phyloP scores from a whole-genome alignment of 345 rosid genomes.

The Murraya koenigii region DNA sequence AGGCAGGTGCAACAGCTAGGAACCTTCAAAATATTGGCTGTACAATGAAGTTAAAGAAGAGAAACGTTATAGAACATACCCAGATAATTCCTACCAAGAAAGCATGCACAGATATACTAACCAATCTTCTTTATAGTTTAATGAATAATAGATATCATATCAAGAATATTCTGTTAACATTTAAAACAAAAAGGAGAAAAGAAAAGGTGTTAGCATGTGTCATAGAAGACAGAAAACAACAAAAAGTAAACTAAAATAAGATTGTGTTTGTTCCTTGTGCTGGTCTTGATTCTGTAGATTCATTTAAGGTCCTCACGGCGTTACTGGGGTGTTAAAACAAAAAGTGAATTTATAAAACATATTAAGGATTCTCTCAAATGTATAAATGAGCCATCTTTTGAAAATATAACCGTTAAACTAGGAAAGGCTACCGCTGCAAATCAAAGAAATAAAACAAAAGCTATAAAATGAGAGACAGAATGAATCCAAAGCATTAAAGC shows the following conservation, averaged over 20 bases:
- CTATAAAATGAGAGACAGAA: neutral
- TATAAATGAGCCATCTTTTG: neutral
- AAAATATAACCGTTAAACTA: neutral
- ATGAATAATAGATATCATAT: neutral
- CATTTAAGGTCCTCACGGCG: neutral
- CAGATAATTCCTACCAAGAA: neutral
- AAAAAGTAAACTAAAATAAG: neutral
- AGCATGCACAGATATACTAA: neutral
- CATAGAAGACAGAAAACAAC: conserved; percentile 1
- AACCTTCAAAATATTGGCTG: conserved; percentile 31
- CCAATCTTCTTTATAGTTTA: neutral
- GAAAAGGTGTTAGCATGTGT: conserved; percentile 5
- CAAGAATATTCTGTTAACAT: conserved; percentile 13
- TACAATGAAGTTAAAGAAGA: conserved; percentile 18
- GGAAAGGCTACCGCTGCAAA: neutral
- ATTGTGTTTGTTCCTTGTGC: neutral
- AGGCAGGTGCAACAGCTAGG: conserved; percentile 44
- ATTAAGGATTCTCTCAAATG: neutral
- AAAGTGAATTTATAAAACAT: neutral
- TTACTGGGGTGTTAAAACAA: neutral
- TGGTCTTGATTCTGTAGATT: neutral
- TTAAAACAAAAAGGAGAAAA: conserved; percentile 12
- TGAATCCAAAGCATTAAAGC: neutral
- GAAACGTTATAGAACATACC: neutral
- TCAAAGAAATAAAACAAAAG: neutral